phyloP scores from a whole-genome alignment of 73 alveolate genomes.

The Tetrahymena elliotti region DNA sequence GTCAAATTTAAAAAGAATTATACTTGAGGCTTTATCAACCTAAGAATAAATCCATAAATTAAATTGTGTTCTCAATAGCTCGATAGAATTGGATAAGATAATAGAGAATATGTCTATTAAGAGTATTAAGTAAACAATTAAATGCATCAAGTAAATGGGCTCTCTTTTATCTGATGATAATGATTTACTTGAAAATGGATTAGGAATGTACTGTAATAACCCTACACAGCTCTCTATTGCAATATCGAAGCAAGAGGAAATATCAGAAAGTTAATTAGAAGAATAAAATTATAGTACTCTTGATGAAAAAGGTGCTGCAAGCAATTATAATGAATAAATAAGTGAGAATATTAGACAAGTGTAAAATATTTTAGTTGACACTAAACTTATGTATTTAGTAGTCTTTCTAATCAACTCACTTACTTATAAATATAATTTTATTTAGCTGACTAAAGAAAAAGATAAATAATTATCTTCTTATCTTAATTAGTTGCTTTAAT shows the following conservation, averaged over 20 bases:
- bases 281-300: not conserved
- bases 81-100: not conserved
- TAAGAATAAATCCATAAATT: not conserved
- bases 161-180: not conserved
- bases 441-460: not conserved
- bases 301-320: not conserved
- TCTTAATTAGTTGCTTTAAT: not conserved
- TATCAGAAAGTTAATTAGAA: not conserved
- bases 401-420: not conserved
- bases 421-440: not conserved
- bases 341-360: not conserved
- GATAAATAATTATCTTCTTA: not conserved
- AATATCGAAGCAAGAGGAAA: not conserved
- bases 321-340: not conserved
- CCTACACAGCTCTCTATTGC: not conserved
- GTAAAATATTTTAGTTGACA: not conserved
- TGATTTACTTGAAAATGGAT: not conserved
- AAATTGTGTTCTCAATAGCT: not conserved
- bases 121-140: not conserved
- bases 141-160: not conserved
- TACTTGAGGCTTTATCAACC: not conserved
- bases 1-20: not conserved
- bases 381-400: not conserved
- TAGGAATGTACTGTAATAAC: not conserved
- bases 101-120: not conserved